Base-by-base conservation (phyloP, 805 yeast species). In the Kodamaea neixiangensis region DNA sequence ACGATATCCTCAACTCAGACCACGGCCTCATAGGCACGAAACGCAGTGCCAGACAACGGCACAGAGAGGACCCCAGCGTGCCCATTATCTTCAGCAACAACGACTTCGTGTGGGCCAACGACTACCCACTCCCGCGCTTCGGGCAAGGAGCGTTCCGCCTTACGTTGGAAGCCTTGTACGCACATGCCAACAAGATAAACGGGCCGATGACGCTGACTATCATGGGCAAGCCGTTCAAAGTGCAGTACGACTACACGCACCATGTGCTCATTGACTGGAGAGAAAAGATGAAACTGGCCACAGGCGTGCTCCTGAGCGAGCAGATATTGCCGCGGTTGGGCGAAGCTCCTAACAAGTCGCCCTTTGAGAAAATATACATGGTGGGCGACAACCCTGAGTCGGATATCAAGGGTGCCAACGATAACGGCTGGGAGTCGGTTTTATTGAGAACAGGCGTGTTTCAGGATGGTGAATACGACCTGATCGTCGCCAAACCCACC, bases 381-480 rank as follows among this genome's bases (percentile, higher is more conserved):
- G 89, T 94, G 33, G 99, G 99, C 22, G 99, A 94, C 69, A 94
- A 94, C 66, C 98, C 97, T 3, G 94, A 86, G 22, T 82, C 91
- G 46, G 99, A 94, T 65, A 94, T 94, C 48, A 77, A 78, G 50
- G 99, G 99, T 0, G 99, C 97, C 5, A 85, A 87, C 59, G 72
- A 74, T 46, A 84, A 85, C 63, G 96, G 97, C 3, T 94, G 98
- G 98, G 82, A 86, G 45, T 84, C 94, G 10, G 80, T 90, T 34
- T 77, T 94, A 42, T 89, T 94, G 20, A 76, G 85, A 54, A 88
- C 97, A 0, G 99, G 99, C 0, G 98, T 94, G 3, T 94, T 82
- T 65, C 73, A 76, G 53, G 89, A 85, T 54, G 74, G 73, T 21
- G 88, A 84, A 55, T 77, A 68, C 64, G 64, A 57, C 46, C 55